These are phyloP conservation scores for Trametes villosa DNA, from an alignment of 768 basidiomycete genomes.

Conservation along the genomic window DNA sequence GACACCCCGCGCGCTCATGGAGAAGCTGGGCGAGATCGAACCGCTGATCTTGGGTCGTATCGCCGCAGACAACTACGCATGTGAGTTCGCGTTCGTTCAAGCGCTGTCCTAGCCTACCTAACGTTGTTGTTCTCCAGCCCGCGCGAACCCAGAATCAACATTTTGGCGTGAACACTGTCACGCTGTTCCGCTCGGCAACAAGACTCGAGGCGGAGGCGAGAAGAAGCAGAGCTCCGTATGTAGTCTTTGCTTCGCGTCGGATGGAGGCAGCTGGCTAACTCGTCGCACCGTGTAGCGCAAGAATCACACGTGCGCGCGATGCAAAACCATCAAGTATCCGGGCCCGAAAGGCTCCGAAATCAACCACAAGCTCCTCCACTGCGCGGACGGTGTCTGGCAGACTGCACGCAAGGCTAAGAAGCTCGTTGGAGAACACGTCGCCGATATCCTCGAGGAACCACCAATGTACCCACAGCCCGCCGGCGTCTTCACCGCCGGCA, in stretches of 20 bases:
- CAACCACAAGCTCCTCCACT: background rate
- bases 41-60: background rate
- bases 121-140: too few relatives aligned
- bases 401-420: background rate
- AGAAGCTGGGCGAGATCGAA: constrained; percentile 10
- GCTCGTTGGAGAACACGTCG: background rate
- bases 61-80: background rate
- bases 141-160: background rate
- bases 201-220: too few relatives aligned
- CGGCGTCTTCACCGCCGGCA: background rate
- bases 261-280: too few relatives aligned
- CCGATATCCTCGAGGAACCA: background rate
- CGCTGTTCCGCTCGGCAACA: background rate
- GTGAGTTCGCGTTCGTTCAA: background rate
- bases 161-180: background rate
- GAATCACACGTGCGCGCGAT: background rate
- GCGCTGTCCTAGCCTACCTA: too few relatives aligned
- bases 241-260: too few relatives aligned
- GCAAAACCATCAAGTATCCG: background rate
- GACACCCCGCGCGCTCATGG: constrained; percentile 18
- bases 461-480: background rate
- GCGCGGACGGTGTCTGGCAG: background rate
- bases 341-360: background rate
- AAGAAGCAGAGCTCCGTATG: too few relatives aligned
- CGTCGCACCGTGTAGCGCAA: background rate